Percentiles rank a stretch among this genome's conserved stretches.
These are phyloP conservation scores for Beta corolliflora DNA, from an alignment of 179 eudicot genomes.

Conservation along the genomic window DNA sequence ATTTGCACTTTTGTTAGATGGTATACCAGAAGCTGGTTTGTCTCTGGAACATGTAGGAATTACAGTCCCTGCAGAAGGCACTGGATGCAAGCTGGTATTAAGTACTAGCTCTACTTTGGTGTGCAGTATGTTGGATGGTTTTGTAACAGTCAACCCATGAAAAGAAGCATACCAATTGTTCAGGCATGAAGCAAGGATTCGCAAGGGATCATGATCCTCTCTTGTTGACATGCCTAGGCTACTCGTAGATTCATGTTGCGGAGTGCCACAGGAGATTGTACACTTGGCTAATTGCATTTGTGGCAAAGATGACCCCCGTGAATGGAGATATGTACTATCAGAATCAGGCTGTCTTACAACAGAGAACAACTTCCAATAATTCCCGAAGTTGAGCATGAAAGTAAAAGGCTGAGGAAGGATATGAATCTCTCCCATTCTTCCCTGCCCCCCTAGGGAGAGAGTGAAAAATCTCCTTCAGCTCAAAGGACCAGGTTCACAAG, in stretches of 20 bases:
- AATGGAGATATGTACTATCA: background rate
- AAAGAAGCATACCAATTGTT: slow-evolving; percentile 5
- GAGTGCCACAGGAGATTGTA: background rate
- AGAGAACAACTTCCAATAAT: background rate
- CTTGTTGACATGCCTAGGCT: background rate
- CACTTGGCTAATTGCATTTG: background rate
- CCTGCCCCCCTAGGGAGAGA: no score
- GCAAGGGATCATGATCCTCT: background rate
- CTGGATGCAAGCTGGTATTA: slow-evolving; percentile 18
- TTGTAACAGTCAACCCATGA: background rate
- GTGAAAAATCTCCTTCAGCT: no score
- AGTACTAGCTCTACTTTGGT: slow-evolving; percentile 6
- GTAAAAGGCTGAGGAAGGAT: no score
- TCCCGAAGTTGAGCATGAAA: no score
- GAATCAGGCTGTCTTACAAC: background rate
- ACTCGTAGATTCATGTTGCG: slow-evolving; percentile 7
- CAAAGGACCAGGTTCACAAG: no score
- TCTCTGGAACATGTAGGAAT: background rate
- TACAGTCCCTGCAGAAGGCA: slow-evolving; percentile 20
- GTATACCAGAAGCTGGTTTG: background rate
- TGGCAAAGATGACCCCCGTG: background rate
- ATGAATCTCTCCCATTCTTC: no score
- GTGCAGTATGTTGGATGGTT: background rate
- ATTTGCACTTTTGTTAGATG: slow-evolving; percentile 16
- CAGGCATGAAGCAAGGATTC: slow-evolving; percentile 13